These are phyloP conservation scores for Harringtonia lauricola DNA, from an alignment of 2,329 filamentous ascomycete genomes.

Conservation along the genomic window DNA sequence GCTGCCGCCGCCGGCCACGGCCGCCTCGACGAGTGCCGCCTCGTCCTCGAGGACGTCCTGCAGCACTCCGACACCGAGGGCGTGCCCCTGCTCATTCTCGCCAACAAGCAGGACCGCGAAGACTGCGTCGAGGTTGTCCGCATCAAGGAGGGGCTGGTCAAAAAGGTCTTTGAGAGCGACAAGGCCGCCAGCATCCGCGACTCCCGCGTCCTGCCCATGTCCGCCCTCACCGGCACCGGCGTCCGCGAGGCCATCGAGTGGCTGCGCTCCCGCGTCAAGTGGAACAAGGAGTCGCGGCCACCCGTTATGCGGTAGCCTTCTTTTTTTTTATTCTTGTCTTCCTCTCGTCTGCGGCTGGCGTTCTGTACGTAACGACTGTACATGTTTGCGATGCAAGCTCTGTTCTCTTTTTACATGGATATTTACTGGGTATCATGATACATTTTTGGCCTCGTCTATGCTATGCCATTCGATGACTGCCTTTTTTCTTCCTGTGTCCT, in stretches of 20 bases:
- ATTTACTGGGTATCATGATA: constrained; percentile 13
- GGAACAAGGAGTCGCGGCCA: constrained; percentile 89
- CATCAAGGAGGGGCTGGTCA: constrained; percentile 93
- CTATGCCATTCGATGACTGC: background rate
- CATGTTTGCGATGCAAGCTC: background rate
- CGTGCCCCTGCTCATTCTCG: constrained; percentile 81
- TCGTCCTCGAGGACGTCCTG: constrained; percentile 83
- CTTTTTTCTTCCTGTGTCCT: no score
- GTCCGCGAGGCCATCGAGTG: constrained; percentile 96
- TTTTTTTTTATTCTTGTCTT: background rate
- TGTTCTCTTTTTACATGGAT: background rate
- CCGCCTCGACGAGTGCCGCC: constrained; percentile 74
- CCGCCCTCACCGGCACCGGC: constrained; percentile 77
- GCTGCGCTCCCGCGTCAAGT: constrained; percentile 82
- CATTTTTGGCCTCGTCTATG: background rate
- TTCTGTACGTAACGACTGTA: background rate
- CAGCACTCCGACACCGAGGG: constrained; percentile 81
- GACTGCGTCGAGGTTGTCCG: constrained; percentile 95
- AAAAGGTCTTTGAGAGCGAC: constrained; percentile 91
- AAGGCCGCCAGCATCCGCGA: constrained; percentile 79
- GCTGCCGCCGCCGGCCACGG: constrained; percentile 25
- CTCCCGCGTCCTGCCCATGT: constrained; percentile 81
- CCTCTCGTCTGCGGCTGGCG: background rate
- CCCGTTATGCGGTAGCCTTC: constrained; percentile 69
- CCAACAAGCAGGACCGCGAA: constrained; percentile 96